Base-by-base conservation (phyloP, 208 protist species). In the Acanthamoeba rhysodes region DNA sequence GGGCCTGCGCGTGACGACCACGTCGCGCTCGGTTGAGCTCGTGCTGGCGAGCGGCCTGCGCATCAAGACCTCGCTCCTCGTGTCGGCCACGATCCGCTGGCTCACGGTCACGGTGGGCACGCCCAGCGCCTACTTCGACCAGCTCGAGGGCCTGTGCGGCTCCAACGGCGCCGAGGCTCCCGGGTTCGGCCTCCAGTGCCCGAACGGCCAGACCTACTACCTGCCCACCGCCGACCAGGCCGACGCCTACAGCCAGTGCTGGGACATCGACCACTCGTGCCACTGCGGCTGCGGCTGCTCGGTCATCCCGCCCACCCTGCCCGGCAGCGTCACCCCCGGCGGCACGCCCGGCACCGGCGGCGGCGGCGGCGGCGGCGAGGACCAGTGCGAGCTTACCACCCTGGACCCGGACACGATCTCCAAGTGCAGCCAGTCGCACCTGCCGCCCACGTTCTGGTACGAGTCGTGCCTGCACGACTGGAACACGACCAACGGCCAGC, bases 401-500 rank as follows among this genome's bases (percentile, higher is more conserved):
- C 62, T 91, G 14, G 62, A 91, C 24, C 53, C 84, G 37, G 34
- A 68, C 84, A 57, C 62, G 34, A 70, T 70, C 53, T 41, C 32
- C 84, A 59, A 72, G 57, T 91, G 84, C 84, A 7, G 84, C 29
- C 57, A 91, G 29, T 34, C 72, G 20, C n/a, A 91, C 32, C 53
- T 62, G 29, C 62, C 84, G 16, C 62, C 84, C 20, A 72, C 84
- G 29, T 91, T 91, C 84, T 91, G 62, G 53, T 91, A 91, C 53
- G 84, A 91, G 2, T n/a, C 84, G 27, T 91, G 84, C 53, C 29
- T 91, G 53, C 29, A 91, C 14, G 84, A 91, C 84, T 91, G 55
- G 16, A 70, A 72, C 57, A 34, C 53, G 20, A 72, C 84, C 34
- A 16, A 27, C 29, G 84, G 84, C 84, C 34, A 45, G 57, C 14